Conservation (phyloP, 2,329 filamentous ascomycete species). For the Botrytis byssoidea region DNA sequence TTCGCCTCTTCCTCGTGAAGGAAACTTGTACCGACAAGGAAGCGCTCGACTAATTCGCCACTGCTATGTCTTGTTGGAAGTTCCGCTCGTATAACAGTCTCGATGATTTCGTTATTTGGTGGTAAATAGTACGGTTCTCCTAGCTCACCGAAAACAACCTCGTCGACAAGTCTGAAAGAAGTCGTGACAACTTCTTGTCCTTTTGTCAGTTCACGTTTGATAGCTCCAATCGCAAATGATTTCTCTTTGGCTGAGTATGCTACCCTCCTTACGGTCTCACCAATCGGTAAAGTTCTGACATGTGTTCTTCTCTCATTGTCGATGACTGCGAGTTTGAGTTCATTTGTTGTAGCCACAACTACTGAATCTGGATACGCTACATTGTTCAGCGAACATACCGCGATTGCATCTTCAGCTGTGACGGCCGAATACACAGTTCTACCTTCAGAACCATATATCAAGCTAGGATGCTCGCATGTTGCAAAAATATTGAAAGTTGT, state of each 20-base stretch:
- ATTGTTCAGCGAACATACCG: conserved; percentile 78
- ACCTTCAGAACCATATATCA: conserved; percentile 88
- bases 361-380: conserved; percentile 79
- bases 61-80: conserved; percentile 60
- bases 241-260: conserved; percentile 78
- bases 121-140: conserved; percentile 58
- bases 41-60: conserved; percentile 65
- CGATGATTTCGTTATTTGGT: conserved; percentile 69
- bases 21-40: conserved; percentile 87
- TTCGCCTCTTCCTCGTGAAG: conserved; percentile 51
- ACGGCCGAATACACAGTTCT: conserved; percentile 91
- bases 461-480: conserved; percentile 87
- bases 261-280: conserved; percentile 81
- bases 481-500: conserved; percentile 81
- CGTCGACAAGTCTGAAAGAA: conserved; percentile 86
- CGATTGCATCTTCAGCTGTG: conserved; percentile 80
- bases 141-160: conserved; percentile 78
- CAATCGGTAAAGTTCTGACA: conserved; percentile 74
- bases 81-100: conserved; percentile 77
- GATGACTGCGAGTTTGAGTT: conserved; percentile 76
- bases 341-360: conserved; percentile 71
- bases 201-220: conserved; percentile 67
- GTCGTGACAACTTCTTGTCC: conserved; percentile 75
- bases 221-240: conserved; percentile 83
- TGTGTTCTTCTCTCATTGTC: conserved; percentile 87